These are phyloP conservation scores for Trypanosoma lewisi DNA, from an alignment of 208 protist species.

Conservation along the genomic window DNA sequence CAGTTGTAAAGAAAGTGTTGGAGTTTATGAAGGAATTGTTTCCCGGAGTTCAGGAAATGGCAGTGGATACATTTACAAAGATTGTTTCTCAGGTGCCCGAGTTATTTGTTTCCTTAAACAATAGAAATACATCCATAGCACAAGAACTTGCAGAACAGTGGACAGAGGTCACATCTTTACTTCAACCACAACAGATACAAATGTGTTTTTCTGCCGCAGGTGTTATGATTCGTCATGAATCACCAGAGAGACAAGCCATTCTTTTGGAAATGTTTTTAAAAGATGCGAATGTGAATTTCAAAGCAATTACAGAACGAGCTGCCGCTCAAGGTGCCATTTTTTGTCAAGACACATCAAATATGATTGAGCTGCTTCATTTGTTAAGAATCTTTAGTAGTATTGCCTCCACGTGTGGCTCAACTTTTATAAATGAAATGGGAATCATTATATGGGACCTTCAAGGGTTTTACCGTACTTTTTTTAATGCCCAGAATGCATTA, in stretches of 20 bases:
- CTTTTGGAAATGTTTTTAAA: conserved; percentile 89
- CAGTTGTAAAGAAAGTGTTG: conserved; percentile 98
- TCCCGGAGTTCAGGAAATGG: conserved; percentile 99
- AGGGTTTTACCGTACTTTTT: conserved; percentile 94
- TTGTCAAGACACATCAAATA: conserved; percentile 43
- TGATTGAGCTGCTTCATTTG: conserved; percentile 90
- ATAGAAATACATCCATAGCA: conserved; percentile 72
- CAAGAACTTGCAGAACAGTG: conserved; percentile 91
- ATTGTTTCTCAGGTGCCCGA: conserved; percentile 94
- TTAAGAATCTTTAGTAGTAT: conserved; percentile 94
- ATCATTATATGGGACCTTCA: conserved; percentile 93
- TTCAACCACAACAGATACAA: conserved; percentile 92
- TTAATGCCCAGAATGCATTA: conserved; percentile 36
- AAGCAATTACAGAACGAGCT: conserved; percentile 52
- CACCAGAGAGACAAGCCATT: conserved; percentile 32
- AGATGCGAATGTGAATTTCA: conserved; percentile 87
- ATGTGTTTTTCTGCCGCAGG: conserved; percentile 97
- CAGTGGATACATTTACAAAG: conserved; percentile 99
- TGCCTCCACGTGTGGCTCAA: conserved; percentile 84
- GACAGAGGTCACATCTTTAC: conserved; percentile 85
- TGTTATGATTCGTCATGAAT: conserved; percentile 89
- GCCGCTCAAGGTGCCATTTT: conserved; percentile 48
- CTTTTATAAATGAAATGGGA: conserved; percentile 93
- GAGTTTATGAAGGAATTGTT: conserved; percentile 99
- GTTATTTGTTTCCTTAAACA: conserved; percentile 77